phyloP scores from a whole-genome alignment of 2,329 filamentous ascomycete species.

The Penicillium sp. region DNA sequence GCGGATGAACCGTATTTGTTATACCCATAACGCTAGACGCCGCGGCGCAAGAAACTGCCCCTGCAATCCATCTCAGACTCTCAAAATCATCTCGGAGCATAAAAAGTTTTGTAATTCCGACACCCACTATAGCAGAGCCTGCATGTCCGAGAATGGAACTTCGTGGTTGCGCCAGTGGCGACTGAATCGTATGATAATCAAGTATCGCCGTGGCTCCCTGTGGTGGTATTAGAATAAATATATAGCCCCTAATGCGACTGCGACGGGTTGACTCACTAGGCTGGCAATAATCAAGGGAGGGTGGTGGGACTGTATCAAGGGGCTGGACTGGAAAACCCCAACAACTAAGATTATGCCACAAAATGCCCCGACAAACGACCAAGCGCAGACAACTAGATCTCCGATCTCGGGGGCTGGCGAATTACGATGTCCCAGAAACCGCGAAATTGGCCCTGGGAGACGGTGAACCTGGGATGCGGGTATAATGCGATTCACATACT shows the following conservation, averaged over 20 bases:
- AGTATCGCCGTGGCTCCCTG: not conserved
- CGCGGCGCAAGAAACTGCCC: not conserved
- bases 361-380: slow-evolving; percentile 29
- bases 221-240: too few relatives aligned
- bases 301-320: slow-evolving; percentile 28
- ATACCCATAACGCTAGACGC: not conserved
- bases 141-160: not conserved
- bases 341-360: too few relatives aligned
- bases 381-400: too few relatives aligned
- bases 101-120: not conserved
- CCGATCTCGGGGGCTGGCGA: too few relatives aligned
- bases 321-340: too few relatives aligned
- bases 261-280: not conserved
- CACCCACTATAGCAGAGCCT: not conserved
- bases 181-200: not conserved
- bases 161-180: not conserved
- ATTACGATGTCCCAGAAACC: too few relatives aligned
- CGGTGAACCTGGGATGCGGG: too few relatives aligned
- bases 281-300: slow-evolving; percentile 8
- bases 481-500: too few relatives aligned
- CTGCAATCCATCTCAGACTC: not conserved
- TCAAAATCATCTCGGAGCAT: not conserved
- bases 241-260: not conserved
- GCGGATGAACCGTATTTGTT: not conserved
- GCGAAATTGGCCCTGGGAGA: too few relatives aligned